Conservation (phyloP, 345 rosid species). For the Physaria fendleri region DNA sequence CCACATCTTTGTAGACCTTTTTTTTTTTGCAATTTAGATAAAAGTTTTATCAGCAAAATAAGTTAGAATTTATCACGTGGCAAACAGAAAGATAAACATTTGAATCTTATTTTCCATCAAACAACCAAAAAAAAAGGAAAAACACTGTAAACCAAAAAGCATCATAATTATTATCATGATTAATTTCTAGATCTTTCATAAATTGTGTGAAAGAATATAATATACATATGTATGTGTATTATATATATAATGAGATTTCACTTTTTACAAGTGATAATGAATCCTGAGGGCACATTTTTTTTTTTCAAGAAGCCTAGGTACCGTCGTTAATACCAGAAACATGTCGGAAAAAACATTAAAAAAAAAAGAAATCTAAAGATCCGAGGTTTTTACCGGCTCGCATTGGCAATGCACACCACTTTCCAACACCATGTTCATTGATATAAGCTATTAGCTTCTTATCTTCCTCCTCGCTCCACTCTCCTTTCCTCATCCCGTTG, state of each 20-base stretch:
- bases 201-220: not conserved
- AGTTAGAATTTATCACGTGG: not conserved
- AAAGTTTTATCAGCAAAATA: not conserved
- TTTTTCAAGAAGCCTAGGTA: too few relatives aligned
- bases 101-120: not conserved
- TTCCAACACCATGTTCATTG: slow-evolving; percentile 46
- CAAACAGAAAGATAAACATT: not conserved
- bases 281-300: too few relatives aligned
- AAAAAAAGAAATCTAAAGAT: not conserved
- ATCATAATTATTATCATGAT: too few relatives aligned
- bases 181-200: not conserved
- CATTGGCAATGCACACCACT: slow-evolving; percentile 61
- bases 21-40: not conserved
- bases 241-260: too few relatives aligned
- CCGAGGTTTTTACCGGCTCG: slow-evolving; percentile 43
- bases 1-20: slow-evolving; percentile 33
- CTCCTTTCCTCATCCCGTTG: slow-evolving; percentile 60
- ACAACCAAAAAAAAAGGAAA: not conserved
- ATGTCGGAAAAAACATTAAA: too few relatives aligned
- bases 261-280: not conserved
- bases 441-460: slow-evolving; percentile 46
- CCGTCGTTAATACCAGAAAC: too few relatives aligned
- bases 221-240: too few relatives aligned
- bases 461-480: slow-evolving; percentile 83
- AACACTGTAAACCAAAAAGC: not conserved